Conservation (phyloP, 306 rosid species). For the Cucurbita pepo region DNA sequence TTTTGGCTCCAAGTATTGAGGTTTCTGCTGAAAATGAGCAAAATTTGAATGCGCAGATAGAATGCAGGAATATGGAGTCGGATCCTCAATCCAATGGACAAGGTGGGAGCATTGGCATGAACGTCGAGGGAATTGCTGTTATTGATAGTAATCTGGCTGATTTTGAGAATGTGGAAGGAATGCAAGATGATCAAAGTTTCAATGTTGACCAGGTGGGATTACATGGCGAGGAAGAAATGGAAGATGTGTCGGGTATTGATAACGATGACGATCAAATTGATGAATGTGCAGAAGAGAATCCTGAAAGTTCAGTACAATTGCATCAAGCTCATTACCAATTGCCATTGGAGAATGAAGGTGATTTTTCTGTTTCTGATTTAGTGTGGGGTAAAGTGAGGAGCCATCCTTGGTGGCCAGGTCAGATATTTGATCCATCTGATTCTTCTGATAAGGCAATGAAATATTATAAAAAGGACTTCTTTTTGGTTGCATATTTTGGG, state of each 20-base stretch:
- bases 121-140: neutral
- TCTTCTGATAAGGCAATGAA: constrained; percentile 82
- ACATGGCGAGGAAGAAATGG: constrained; percentile 35
- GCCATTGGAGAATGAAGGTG: constrained; percentile 50
- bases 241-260: constrained; percentile 23
- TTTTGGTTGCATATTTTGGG: constrained; percentile 91
- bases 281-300: constrained; percentile 10
- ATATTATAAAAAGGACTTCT: constrained; percentile 66
- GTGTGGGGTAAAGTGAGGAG: constrained; percentile 99
- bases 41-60: neutral
- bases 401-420: constrained; percentile 99
- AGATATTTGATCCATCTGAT: constrained; percentile 71
- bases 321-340: constrained; percentile 31
- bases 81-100: neutral
- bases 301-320: constrained; percentile 16
- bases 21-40: constrained; percentile 3
- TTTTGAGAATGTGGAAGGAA: constrained; percentile 12
- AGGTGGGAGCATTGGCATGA: neutral
- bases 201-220: constrained; percentile 22
- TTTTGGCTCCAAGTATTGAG: constrained; percentile 10
- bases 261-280: constrained; percentile 15
- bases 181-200: constrained; percentile 15
- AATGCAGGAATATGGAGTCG: neutral
- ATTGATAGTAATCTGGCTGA: constrained; percentile 9
- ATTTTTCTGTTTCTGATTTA: constrained; percentile 58